Evolutionary conservation across 2,329 filamentous ascomycete species (phyloP).

Genomic region (Curvularia lunata): DNA sequence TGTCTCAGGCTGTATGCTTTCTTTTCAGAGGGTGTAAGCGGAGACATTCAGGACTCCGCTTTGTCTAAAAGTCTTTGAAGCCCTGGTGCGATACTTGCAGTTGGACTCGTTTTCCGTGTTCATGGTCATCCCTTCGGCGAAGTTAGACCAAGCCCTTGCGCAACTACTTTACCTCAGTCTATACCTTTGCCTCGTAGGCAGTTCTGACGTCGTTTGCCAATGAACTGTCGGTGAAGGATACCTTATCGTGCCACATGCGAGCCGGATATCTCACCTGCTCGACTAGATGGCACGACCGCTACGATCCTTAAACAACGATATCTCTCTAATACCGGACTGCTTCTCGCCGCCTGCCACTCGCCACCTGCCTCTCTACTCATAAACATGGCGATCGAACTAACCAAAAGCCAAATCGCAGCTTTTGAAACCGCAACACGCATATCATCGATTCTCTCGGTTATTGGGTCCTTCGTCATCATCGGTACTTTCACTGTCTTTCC

Average conservation of each 20-base stretch:
- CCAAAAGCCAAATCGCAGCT: slow-evolving; percentile 38
- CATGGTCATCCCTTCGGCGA: slow-evolving; percentile 1
- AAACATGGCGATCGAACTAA: slow-evolving; percentile 24
- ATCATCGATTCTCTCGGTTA: slow-evolving; percentile 72
- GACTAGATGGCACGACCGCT: background rate
- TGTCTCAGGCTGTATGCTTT: background rate
- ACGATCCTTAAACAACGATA: background rate
- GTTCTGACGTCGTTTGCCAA: background rate
- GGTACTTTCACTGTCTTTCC: slow-evolving; percentile 71
- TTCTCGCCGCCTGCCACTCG: too few relatives aligned
- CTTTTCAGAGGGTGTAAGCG: background rate
- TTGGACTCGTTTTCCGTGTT: background rate
- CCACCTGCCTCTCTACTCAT: background rate
- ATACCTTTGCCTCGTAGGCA: background rate
- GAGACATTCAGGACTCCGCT: background rate
- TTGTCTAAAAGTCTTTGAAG: background rate
- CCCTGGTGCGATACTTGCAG: background rate
- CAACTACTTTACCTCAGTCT: background rate
- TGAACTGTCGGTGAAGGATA: background rate
- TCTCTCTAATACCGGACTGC: too few relatives aligned
- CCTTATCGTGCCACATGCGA: background rate
- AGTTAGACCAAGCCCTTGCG: background rate
- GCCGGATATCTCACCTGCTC: background rate
- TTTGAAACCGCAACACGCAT: slow-evolving; percentile 70
- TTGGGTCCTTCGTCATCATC: slow-evolving; percentile 75